Evolutionary conservation across 225 moss, liverwort and hornwort genomes (phyloP).

Genomic region (Bryum argenteum): DNA sequence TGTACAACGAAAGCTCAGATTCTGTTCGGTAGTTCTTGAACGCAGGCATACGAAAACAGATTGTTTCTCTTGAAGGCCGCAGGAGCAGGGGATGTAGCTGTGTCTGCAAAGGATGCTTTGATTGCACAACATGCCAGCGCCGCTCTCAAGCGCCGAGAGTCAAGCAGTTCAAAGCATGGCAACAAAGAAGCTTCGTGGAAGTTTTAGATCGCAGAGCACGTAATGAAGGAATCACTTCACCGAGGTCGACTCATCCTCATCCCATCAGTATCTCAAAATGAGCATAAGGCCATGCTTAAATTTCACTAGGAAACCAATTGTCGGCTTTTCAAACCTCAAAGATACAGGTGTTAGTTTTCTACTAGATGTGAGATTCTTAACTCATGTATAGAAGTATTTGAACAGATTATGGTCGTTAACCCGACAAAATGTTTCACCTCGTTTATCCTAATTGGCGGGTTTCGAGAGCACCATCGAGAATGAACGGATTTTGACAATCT

Average conservation of each 20-base stretch:
- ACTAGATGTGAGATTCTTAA: constrained; percentile 9
- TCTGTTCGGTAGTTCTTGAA: constrained; percentile 25
- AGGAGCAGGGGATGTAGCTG: constrained; percentile 68
- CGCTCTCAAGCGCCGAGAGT: constrained; percentile 72
- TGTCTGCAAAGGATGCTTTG: constrained; percentile 87
- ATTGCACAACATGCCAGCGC: constrained; percentile 82
- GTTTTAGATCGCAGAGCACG: constrained; percentile 54
- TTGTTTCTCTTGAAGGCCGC: constrained; percentile 79
- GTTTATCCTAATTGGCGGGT: constrained; percentile 74
- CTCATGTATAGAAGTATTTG: constrained; percentile 12
- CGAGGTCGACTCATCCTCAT: constrained; percentile 16
- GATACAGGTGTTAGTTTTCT: neutral
- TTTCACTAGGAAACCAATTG: constrained; percentile 8
- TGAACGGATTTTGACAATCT: constrained; percentile 78
- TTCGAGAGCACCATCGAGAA: constrained; percentile 84
- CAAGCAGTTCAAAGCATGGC: constrained; percentile 40
- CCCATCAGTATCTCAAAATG: neutral
- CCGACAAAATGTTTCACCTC: constrained; percentile 22
- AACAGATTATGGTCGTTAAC: constrained; percentile 17
- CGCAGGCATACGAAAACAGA: constrained; percentile 88
- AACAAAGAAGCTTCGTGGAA: constrained; percentile 44
- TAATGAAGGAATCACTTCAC: constrained; percentile 49
- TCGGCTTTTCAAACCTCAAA: constrained; percentile 8
- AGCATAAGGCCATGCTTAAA: neutral
- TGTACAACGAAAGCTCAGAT: constrained; percentile 21